phyloP scores from a whole-genome alignment of 2,329 filamentous ascomycete species.

The Ceratocystis alfenasii region DNA sequence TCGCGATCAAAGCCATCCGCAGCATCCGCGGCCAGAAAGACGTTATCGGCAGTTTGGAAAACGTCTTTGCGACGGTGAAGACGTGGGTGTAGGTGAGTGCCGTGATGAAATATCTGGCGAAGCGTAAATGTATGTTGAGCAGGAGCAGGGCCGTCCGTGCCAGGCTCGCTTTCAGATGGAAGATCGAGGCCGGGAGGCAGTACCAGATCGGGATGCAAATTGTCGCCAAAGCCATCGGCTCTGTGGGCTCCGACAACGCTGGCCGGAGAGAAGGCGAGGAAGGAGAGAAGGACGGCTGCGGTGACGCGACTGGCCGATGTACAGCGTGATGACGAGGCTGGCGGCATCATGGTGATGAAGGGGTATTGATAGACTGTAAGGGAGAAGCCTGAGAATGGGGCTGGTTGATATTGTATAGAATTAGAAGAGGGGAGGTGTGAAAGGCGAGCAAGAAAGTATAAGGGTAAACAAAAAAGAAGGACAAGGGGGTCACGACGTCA shows the following conservation, averaged over 20 bases:
- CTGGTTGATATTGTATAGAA: neutral
- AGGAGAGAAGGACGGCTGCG: conserved; percentile 50
- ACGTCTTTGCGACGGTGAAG: conserved; percentile 71
- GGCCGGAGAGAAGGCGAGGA: conserved; percentile 47
- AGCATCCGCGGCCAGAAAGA: conserved; percentile 52
- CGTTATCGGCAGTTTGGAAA: conserved; percentile 36
- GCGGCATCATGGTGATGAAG: neutral
- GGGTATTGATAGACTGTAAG: neutral
- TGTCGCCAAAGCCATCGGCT: conserved; percentile 25
- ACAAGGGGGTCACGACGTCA: conserved; percentile 14
- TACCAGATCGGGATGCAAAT: conserved; percentile 34
- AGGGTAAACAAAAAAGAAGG: neutral
- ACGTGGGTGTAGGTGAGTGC: conserved; percentile 62
- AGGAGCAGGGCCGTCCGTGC: conserved; percentile 30
- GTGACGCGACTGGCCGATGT: conserved; percentile 52
- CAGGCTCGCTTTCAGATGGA: conserved; percentile 32
- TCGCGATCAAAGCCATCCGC: conserved; percentile 46
- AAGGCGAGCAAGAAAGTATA: too few species aligned
- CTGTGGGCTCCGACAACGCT: conserved; percentile 28
- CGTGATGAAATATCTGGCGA: conserved; percentile 87
- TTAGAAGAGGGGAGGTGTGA: neutral
- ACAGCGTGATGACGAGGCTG: conserved; percentile 29
- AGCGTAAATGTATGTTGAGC: conserved; percentile 54
- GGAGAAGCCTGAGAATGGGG: neutral
- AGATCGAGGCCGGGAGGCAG: conserved; percentile 33